Evolutionary conservation across 2,329 filamentous ascomycete species (phyloP).

Genomic region (Hysterium pulicare): DNA sequence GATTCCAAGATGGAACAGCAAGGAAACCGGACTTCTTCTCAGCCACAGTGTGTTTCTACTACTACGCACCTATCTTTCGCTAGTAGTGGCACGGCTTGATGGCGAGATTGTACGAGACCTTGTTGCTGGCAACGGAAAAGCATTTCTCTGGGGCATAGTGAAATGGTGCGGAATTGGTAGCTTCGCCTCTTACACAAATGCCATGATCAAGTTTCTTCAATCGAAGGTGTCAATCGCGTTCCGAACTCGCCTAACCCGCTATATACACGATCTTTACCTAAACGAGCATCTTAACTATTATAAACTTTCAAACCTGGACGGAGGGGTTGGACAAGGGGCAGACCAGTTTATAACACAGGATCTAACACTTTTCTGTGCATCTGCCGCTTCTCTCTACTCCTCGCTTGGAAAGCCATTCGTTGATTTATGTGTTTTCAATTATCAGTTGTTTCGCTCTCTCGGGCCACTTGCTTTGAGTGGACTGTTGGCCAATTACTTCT

Average conservation of each 20-base stretch:
- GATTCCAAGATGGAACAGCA: constrained; percentile 92
- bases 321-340: constrained; percentile 83
- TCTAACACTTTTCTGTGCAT: constrained; percentile 88
- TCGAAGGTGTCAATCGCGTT: constrained; percentile 98
- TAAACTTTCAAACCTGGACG: constrained; percentile 88
- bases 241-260: constrained; percentile 87
- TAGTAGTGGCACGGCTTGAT: constrained; percentile 88
- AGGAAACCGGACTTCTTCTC: constrained; percentile 85
- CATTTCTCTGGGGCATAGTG: constrained; percentile 80
- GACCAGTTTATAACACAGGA: constrained; percentile 99
- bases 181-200: constrained; percentile 94
- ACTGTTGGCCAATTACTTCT: constrained; percentile 86
- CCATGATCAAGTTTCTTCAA: constrained; percentile 98
- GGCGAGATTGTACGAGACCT: constrained; percentile 95
- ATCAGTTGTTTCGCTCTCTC: constrained; percentile 87
- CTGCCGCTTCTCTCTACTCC: constrained; percentile 89
- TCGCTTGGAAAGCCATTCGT: constrained; percentile 96
- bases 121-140: constrained; percentile 87
- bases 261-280: constrained; percentile 95
- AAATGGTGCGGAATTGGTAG: constrained; percentile 97
- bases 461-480: constrained; percentile 84
- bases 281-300: constrained; percentile 96
- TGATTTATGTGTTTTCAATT: constrained; percentile 97
- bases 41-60: constrained; percentile 89
- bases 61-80: constrained; percentile 86